A percentile compares a stretch with the other conserved stretches of the same genome.
Conservation (phyloP, 2,329 filamentous ascomycete species). For the Colletotrichum lini region DNA sequence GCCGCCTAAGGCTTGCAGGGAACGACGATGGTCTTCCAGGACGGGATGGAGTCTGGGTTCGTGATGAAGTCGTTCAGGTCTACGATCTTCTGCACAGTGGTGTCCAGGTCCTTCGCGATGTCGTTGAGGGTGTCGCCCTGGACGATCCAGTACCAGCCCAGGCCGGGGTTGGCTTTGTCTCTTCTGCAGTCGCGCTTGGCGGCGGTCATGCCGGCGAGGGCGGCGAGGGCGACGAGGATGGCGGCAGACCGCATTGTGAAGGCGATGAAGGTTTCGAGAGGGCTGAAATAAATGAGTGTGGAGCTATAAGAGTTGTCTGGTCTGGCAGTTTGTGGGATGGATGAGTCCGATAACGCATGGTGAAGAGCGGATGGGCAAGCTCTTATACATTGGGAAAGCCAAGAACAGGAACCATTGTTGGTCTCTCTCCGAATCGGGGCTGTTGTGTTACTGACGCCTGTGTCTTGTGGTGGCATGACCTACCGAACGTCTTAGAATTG, state of each 20-base stretch:
- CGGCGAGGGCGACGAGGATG: neutral
- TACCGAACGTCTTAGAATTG: too few species aligned
- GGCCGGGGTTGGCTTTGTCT: conserved; percentile 6
- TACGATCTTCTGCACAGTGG: neutral
- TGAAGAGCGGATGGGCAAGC: neutral
- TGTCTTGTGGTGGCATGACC: neutral
- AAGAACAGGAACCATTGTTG: too few species aligned
- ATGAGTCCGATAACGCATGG: rapidly evolving
- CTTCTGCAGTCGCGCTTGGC: conserved; percentile 4
- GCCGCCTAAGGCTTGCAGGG: neutral
- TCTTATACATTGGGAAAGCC: neutral
- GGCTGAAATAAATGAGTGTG: too few species aligned
- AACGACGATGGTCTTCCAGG: neutral
- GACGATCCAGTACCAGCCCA: conserved; percentile 15
- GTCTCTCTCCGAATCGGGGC: neutral
- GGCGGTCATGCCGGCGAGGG: conserved; percentile 1
- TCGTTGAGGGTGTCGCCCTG: conserved; percentile 6
- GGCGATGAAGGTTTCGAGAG: too few species aligned
- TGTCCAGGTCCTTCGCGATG: conserved; percentile 1
- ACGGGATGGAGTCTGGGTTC: neutral
- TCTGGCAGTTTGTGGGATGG: too few species aligned
- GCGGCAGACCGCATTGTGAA: neutral
- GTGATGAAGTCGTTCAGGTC: neutral
- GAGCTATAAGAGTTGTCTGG: neutral
- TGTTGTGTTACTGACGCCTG: neutral